phyloP scores from a whole-genome alignment of 192 early-diverging fungal genomes.

The Phlyctochytrium bullatum region DNA sequence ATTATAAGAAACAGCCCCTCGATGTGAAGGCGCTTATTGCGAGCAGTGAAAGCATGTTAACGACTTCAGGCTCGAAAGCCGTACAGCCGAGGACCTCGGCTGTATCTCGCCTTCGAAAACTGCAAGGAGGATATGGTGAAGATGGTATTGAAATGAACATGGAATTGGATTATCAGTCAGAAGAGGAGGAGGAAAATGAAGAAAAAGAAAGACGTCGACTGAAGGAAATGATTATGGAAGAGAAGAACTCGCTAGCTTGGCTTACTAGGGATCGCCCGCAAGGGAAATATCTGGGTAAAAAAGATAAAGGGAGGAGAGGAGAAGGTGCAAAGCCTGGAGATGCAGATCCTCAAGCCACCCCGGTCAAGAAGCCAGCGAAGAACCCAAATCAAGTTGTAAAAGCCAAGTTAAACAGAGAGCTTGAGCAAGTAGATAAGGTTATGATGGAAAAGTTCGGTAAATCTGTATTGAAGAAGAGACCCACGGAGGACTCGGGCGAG shows the following conservation, averaged over 20 bases:
- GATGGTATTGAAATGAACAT: neutral
- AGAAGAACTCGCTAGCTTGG: conserved; percentile 74
- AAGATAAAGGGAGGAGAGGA: too few relatives aligned
- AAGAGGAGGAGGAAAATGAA: conserved; percentile 72
- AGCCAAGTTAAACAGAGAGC: conserved; percentile 41
- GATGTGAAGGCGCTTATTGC: neutral
- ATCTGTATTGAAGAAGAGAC: conserved; percentile 11
- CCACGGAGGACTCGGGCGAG: too few relatives aligned
- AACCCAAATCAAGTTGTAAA: neutral
- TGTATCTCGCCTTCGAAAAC: neutral
- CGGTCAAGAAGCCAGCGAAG: neutral
- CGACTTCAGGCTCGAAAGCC: neutral
- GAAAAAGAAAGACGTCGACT: conserved; percentile 35
- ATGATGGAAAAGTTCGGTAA: conserved; percentile 45
- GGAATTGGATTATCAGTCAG: conserved; percentile 76
- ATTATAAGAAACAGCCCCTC: neutral
- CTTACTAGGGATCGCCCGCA: conserved; percentile 55
- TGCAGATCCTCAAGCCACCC: conserved; percentile 15
- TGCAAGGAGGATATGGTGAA: neutral
- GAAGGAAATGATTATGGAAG: conserved; percentile 26
- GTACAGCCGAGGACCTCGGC: neutral
- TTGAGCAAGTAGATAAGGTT: conserved; percentile 48
- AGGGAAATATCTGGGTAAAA: too few relatives aligned
- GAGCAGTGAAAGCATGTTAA: neutral
- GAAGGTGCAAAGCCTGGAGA: conserved; percentile 35